phyloP scores from a whole-genome alignment of 305 asterid species.

The Solanum aculeatissimum region DNA sequence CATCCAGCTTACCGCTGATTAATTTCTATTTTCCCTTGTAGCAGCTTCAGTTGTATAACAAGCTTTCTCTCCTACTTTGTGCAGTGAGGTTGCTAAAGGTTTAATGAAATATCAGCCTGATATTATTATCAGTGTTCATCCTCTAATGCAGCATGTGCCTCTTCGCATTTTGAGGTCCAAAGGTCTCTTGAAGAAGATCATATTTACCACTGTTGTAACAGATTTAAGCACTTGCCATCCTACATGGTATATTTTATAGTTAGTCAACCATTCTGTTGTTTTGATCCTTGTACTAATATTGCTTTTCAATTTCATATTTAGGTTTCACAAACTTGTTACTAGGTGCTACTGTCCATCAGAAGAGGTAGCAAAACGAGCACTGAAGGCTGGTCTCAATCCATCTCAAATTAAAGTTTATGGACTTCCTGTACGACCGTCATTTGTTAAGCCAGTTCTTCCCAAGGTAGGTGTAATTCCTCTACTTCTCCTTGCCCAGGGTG shows the following conservation, averaged over 20 bases:
- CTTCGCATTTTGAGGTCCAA: slow-evolving; percentile 85
- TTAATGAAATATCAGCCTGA: slow-evolving; percentile 92
- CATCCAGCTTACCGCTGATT: not conserved
- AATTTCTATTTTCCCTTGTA: not conserved
- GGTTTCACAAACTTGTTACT: slow-evolving; percentile 99
- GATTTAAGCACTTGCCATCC: slow-evolving; percentile 96
- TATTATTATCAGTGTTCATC: slow-evolving; percentile 94
- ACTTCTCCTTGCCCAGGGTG: not conserved
- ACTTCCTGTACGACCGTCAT: slow-evolving; percentile 94
- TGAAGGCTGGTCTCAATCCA: slow-evolving; percentile 75
- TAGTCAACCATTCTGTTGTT: slow-evolving; percentile 1
- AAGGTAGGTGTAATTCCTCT: slow-evolving; percentile 36
- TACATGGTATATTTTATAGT: slow-evolving; percentile 54
- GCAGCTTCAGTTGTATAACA: not conserved
- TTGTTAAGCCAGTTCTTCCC: slow-evolving; percentile 72
- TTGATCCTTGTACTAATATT: not conserved
- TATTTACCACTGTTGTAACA: slow-evolving; percentile 85
- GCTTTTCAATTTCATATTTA: slow-evolving; percentile 15
- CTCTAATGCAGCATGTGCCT: slow-evolving; percentile 96
- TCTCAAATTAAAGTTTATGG: slow-evolving; percentile 86
- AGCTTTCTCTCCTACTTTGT: slow-evolving; percentile 12
- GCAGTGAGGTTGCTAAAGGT: slow-evolving; percentile 92
- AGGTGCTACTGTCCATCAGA: slow-evolving; percentile 94
- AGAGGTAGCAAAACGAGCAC: slow-evolving; percentile 86
- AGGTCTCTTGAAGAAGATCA: slow-evolving; percentile 88